These are phyloP conservation scores for Vaccinium darrowii DNA, from an alignment of 148 eudicot genomes.

Conservation along the genomic window DNA sequence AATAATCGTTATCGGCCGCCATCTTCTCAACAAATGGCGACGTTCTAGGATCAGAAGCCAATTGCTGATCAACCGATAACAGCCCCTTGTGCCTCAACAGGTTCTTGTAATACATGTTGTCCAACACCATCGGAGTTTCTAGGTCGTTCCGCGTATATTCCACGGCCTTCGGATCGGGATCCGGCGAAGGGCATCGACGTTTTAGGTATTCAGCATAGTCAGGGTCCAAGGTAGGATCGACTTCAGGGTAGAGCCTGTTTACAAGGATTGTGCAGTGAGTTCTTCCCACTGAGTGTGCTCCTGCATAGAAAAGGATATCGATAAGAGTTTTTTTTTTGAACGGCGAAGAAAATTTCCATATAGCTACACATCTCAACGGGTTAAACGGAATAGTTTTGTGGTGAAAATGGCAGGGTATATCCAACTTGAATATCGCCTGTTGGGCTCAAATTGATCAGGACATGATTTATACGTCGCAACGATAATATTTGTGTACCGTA, in stretches of 20 bases:
- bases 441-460: too few relatives aligned
- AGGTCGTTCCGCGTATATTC: conserved; percentile 55
- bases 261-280: conserved; percentile 70
- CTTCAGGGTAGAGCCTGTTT: conserved; percentile 59
- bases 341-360: too few relatives aligned
- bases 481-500: too few relatives aligned
- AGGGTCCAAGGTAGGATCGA: conserved; percentile 67
- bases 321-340: too few relatives aligned
- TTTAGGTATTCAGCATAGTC: conserved; percentile 59
- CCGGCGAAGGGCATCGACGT: conserved; percentile 56
- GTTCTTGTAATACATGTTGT: conserved; percentile 69
- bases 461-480: too few relatives aligned
- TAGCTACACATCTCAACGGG: too few relatives aligned
- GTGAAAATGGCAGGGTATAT: too few relatives aligned
- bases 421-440: too few relatives aligned
- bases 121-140: conserved; percentile 65
- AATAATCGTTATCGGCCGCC: conserved; percentile 69
- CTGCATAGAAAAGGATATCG: conserved; percentile 24
- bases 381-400: too few relatives aligned
- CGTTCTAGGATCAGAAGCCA: conserved; percentile 49
- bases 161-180: conserved; percentile 46
- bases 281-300: conserved; percentile 87
- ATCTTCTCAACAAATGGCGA: conserved; percentile 59
- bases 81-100: conserved; percentile 56
- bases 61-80: conserved; percentile 53